Evolutionary conservation across 148 eudicot genomes (phyloP), one percentile per base, ranked within the genome.

Genomic region (Silene latifolia): DNA sequence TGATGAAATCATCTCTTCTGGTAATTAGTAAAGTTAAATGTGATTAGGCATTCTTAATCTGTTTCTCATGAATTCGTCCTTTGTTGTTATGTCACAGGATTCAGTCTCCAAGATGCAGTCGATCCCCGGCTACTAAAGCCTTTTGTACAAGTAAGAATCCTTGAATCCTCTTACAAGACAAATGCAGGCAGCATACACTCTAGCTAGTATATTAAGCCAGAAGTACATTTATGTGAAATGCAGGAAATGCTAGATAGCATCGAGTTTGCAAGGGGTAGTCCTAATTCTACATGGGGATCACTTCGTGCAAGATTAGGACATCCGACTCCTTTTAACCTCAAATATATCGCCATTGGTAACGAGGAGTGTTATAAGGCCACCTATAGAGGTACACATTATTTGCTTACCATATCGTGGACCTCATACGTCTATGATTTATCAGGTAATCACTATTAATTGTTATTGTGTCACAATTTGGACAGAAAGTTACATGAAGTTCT

Each of bases 251-350:
- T 91, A 11, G 88, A 90, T 76, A 88, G 96, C 29, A 81, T 94
- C n/a, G 98, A 94, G 88, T 94, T 94, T 87, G 93, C 97, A 13
- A 88, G 87, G 78, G 97, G 97, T 64, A 84, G 83, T 76, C 42
- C 85, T 18, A 58, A 76, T 73, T 84, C 98, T 0, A 81, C 81
- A 82, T 91, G 96, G 98, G 98, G 98, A 39, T 84, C 90, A 35
- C 78, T 87, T 32, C 89, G 97, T 39, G 93, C 97, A 35, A 80
- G 80, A 39, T 77, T 91, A 85, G 98, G 98, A 70, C 98, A 92
- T 74, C 84, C 86, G 14, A 79, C 81, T 35, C 98, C 98, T 60
- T 94, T 91, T 68, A 89, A 83, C 76, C 82, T 94, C 77, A 89
- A 81, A 72, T 86, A 90, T 71, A 85, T 94, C 73, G 93, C 93